Percentiles rank a stretch among this genome's conserved stretches.
phyloP scores from a whole-genome alignment of 306 rosid species.

The Corylus heterophylla region DNA sequence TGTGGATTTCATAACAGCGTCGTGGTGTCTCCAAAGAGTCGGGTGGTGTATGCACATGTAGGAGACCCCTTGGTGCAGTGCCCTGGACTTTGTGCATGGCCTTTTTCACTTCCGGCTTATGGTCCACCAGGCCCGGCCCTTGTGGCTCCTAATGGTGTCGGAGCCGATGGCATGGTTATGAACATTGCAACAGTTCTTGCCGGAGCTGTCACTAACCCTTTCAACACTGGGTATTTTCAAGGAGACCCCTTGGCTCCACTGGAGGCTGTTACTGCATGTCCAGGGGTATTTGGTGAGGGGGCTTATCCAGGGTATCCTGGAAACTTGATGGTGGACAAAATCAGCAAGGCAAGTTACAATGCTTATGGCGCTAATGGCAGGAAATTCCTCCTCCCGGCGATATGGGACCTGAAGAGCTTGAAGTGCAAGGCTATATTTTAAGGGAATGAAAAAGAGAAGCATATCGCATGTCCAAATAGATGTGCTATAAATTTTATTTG shows the following conservation, averaged over 20 bases:
- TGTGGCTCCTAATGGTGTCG: constrained; percentile 33
- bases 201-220: constrained; percentile 36
- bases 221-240: constrained; percentile 28
- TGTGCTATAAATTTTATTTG: neutral
- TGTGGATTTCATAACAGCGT: constrained; percentile 35
- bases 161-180: constrained; percentile 20
- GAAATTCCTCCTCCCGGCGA: constrained; percentile 41
- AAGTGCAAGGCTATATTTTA: constrained; percentile 23
- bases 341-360: constrained; percentile 25
- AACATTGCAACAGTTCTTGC: constrained; percentile 29
- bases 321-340: constrained; percentile 16
- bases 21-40: neutral
- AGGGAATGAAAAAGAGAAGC: neutral
- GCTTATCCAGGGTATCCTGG: constrained; percentile 31
- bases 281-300: constrained; percentile 3
- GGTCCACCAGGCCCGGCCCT: constrained; percentile 24
- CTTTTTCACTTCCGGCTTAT: constrained; percentile 22
- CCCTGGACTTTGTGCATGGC: constrained; percentile 31
- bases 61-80: constrained; percentile 35
- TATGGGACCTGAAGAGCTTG: constrained; percentile 21
- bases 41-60: constrained; percentile 30
- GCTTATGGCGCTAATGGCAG: constrained; percentile 28
- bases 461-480: neutral
- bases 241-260: constrained; percentile 29
- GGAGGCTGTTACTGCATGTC: constrained; percentile 37